Base-by-base conservation (phyloP, 2,329 filamentous ascomycete genomes). In the Aspergillus sp. region DNA sequence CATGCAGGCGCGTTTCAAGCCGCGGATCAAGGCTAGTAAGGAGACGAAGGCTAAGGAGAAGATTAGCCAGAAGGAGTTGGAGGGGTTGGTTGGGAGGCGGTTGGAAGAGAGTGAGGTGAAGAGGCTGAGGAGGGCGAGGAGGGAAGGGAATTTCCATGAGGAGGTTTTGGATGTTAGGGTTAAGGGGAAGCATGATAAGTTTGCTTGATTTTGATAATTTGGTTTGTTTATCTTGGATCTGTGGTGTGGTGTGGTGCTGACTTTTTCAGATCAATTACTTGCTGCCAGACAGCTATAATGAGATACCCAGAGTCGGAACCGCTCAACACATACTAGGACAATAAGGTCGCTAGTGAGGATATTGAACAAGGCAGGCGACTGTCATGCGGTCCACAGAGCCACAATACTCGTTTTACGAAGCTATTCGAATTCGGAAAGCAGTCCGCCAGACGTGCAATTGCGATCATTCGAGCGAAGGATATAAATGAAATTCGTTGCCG, bases 1-100 rank as follows among this genome's bases (percentile, higher is more conserved):
- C 42, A 96, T 97, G 90, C 91, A 97, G 71, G 89, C 91, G 19
- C 78, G 88, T 40, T 97, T 95, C 73, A 96, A 96, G 74, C 90
- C 91, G 7, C 79, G 79, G 50, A 67, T 93, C 37, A 87, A 85
- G 67, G 85, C 85, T 7, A 80, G 77, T 1, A 94, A 90, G 69
- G 89, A 90, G 62, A 86, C 88, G 51, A 93, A 86, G 71, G 86
- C 87, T 0, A 77, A 79, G 54, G 84, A 91, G 57, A 95, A 91
- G 72, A 88, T 98, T 45, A 91, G 84, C 59, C 78, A 87, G 49
- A 85, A 85, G 58, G 89, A 96, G 68, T 71, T 96, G 37, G 90
- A 96, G 69, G 83, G 82, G 37, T 83, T 86, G 3, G 88, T 85
- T 0, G 90, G 90, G 1, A 72, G 90, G 48, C 76, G 74, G 45